Conservation (phyloP, 768 basidiomycete genomes). For the Trametes villosa region DNA sequence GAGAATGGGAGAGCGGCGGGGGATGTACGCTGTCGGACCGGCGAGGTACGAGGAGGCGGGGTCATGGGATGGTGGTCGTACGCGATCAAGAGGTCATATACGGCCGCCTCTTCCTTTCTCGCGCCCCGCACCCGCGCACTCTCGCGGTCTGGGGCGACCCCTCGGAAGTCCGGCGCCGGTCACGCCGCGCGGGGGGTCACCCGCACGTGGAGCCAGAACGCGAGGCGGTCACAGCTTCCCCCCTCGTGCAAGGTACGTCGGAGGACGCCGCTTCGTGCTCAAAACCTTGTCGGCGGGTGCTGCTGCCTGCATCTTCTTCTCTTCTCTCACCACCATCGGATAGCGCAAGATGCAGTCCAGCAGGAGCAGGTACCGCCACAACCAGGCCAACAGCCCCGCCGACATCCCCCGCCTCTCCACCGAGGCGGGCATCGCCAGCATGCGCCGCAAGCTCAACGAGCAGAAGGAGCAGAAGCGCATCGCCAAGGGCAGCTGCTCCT, state of each 20-base stretch:
- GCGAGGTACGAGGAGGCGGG: neutral
- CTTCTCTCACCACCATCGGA: neutral
- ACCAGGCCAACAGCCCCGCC: conserved; percentile 1
- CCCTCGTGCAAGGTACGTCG: no score
- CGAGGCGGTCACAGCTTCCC: no score
- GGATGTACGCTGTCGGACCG: conserved; percentile 8
- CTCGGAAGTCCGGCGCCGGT: neutral
- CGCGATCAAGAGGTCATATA: conserved; percentile 7
- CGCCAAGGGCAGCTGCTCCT: neutral
- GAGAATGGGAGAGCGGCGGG: neutral
- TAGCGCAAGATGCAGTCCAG: conserved; percentile 2
- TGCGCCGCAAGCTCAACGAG: neutral
- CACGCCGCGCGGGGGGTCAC: neutral
- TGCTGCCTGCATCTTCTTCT: neutral
- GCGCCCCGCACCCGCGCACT: no score
- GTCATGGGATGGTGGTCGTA: conserved; percentile 11
- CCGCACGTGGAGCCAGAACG: neutral
- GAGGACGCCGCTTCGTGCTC: no score
- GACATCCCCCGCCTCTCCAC: conserved; percentile 7
- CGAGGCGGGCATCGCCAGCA: conserved; percentile 2
- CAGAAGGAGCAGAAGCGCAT: neutral
- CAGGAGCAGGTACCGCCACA: conserved; percentile 6
- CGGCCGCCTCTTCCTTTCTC: neutral
- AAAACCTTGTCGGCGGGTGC: no score
- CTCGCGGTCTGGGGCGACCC: no score